phyloP scores from a whole-genome alignment of 2,329 filamentous ascomycete species.

The Berkeleyomyces rouxiae region DNA sequence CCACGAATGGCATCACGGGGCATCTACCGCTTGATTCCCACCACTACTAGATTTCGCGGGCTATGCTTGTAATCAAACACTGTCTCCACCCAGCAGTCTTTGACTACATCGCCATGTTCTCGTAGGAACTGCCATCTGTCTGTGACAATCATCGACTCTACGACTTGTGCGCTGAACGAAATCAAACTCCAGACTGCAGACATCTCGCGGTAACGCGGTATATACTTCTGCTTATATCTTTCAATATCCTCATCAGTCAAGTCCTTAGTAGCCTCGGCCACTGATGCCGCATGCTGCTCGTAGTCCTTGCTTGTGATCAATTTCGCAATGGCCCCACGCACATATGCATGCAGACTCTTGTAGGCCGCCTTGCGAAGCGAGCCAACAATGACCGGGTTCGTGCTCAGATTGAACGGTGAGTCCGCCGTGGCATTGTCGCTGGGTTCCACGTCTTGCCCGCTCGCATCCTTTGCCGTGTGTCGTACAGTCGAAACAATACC shows the following conservation, averaged over 20 bases:
- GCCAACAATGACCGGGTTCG: conserved; percentile 72
- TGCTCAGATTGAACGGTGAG: conserved; percentile 39
- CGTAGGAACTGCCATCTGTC: conserved; percentile 78
- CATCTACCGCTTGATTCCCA: conserved; percentile 58
- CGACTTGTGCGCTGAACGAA: conserved; percentile 81
- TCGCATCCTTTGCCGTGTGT: conserved; percentile 18
- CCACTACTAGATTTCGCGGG: conserved; percentile 81
- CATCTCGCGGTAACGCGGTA: conserved; percentile 57
- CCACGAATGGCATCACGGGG: background rate
- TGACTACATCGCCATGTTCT: conserved; percentile 55
- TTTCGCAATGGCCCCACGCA: conserved; percentile 66
- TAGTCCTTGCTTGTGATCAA: conserved; percentile 42
- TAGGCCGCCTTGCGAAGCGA: conserved; percentile 71
- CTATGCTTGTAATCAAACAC: conserved; percentile 81
- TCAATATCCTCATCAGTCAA: conserved; percentile 63
- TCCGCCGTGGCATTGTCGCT: conserved; percentile 16
- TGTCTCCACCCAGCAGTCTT: conserved; percentile 74
- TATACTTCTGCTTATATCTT: conserved; percentile 49
- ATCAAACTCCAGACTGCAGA: conserved; percentile 86
- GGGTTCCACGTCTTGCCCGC: conserved; percentile 17
- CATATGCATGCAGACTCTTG: conserved; percentile 55
- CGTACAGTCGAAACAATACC: conserved; percentile 52
- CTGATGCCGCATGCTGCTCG: conserved; percentile 40
- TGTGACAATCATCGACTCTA: conserved; percentile 77
- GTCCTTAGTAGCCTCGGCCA: conserved; percentile 46